Conservation (phyloP, 2,329 filamentous ascomycete genomes). For the Aspergillus aculeatinus region DNA sequence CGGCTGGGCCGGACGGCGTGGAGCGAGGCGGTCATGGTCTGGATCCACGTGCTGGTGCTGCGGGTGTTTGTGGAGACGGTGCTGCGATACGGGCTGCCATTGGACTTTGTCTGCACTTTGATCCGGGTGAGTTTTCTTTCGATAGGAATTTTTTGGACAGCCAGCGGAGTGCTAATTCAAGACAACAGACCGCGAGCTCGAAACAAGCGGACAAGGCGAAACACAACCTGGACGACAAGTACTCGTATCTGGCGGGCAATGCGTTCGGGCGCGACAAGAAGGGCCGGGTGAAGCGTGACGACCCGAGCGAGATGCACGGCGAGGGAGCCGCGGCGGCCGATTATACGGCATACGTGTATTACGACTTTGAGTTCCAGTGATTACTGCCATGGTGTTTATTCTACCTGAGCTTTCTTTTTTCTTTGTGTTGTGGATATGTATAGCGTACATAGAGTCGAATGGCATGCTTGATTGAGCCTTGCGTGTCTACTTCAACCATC, state of each 20-base stretch:
- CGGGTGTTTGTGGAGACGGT: constrained; percentile 97
- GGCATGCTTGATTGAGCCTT: background rate
- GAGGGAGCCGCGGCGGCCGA: constrained; percentile 70
- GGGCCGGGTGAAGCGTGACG: constrained; percentile 86
- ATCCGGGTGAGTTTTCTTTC: constrained; percentile 65
- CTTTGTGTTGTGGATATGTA: constrained; percentile 1
- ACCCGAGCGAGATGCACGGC: constrained; percentile 82
- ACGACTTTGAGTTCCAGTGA: constrained; percentile 77
- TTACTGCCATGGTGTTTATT: background rate
- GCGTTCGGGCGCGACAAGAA: constrained; percentile 93
- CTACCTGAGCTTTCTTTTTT: background rate
- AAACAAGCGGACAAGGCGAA: constrained; percentile 80
- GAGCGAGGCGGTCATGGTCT: constrained; percentile 93
- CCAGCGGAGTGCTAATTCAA: constrained; percentile 5
- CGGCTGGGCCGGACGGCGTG: constrained; percentile 86
- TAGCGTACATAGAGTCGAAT: constrained; percentile 16
- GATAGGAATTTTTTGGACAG: too few species aligned
- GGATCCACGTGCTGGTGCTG: constrained; percentile 87
- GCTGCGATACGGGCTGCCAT: constrained; percentile 86
- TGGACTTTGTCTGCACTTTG: constrained; percentile 83
- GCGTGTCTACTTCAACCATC: background rate
- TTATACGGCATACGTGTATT: constrained; percentile 96
- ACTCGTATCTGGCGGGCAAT: constrained; percentile 91
- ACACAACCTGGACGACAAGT: constrained; percentile 74
- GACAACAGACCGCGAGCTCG: constrained; percentile 64